Evolutionary conservation across 2,329 filamentous ascomycete genomes (phyloP).

Genomic region (Ascochyta koolunga): DNA sequence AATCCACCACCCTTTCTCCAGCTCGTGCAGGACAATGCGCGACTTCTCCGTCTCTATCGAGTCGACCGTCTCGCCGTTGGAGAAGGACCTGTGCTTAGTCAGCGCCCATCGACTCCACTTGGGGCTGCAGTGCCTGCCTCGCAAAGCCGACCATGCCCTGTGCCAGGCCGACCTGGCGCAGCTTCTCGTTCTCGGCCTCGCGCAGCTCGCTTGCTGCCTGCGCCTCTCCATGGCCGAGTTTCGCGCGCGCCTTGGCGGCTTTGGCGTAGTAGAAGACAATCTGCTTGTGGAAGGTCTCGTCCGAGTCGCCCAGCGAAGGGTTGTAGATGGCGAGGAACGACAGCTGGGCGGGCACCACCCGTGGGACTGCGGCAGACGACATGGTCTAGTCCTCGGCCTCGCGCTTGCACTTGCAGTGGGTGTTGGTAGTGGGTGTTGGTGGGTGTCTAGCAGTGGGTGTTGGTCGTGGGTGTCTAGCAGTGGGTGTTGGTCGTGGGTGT

Average conservation of each 20-base stretch:
- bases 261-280: slow-evolving; percentile 89
- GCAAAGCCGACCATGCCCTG: slow-evolving; percentile 97
- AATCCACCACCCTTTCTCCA: slow-evolving; percentile 95
- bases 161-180: slow-evolving; percentile 92
- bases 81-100: slow-evolving; percentile 60
- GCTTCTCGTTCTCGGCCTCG: slow-evolving; percentile 80
- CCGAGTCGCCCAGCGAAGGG: slow-evolving; percentile 74
- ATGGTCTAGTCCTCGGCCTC: neutral
- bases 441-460: neutral
- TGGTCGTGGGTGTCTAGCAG: neutral
- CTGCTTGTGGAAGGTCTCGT: slow-evolving; percentile 78
- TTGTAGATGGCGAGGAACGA: slow-evolving; percentile 96
- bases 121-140: slow-evolving; percentile 53
- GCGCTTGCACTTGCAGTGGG: neutral
- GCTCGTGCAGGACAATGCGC: slow-evolving; percentile 81
- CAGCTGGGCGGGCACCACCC: slow-evolving; percentile 77
- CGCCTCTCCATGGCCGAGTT: slow-evolving; percentile 33
- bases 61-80: slow-evolving; percentile 76
- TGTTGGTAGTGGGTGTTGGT: neutral
- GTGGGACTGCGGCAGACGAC: slow-evolving; percentile 27
- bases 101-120: slow-evolving; percentile 17
- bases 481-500: no score
- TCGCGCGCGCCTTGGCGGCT: slow-evolving; percentile 39
- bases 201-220: slow-evolving; percentile 47
- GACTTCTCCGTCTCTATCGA: slow-evolving; percentile 90